Evolutionary conservation across 2,329 filamentous ascomycete genomes (phyloP).

Genomic region (Nigrospora oryzae): DNA sequence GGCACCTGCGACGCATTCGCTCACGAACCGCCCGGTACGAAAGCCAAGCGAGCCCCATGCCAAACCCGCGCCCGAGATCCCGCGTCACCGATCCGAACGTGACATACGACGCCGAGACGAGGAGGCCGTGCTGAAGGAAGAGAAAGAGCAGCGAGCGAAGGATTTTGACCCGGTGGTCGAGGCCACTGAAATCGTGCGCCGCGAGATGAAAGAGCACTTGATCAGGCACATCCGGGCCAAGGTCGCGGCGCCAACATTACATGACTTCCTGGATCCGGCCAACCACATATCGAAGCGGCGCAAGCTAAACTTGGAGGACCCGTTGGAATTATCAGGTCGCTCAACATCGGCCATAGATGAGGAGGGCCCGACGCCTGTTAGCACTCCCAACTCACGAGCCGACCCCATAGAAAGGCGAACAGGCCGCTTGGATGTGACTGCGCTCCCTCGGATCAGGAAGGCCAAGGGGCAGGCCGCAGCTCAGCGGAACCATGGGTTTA

Average conservation of each 20-base stretch:
- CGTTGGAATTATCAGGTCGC: conserved; percentile 40
- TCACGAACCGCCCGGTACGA: conserved; percentile 11
- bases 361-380: conserved; percentile 52
- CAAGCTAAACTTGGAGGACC: conserved; percentile 68
- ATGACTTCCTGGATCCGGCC: conserved; percentile 73
- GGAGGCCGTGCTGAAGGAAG: conserved; percentile 76
- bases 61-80: conserved; percentile 27
- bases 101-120: conserved; percentile 69
- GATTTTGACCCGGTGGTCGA: conserved; percentile 86
- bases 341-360: conserved; percentile 37
- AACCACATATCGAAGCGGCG: conserved; percentile 74
- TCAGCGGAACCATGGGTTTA: conserved; percentile 53
- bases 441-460: conserved; percentile 70
- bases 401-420: conserved; percentile 55
- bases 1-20: conserved; percentile 19
- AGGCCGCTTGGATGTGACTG: conserved; percentile 48
- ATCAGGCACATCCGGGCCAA: conserved; percentile 83
- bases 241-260: conserved; percentile 72
- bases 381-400: conserved; percentile 57
- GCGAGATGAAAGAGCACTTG: conserved; percentile 78
- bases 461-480: conserved; percentile 47
- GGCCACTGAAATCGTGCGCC: conserved; percentile 68
- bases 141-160: conserved; percentile 78
- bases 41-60: conserved; percentile 15
- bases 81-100: conserved; percentile 54